Conservation (phyloP, 176 grass and related monocot species). For the Pontederia paniculata region DNA sequence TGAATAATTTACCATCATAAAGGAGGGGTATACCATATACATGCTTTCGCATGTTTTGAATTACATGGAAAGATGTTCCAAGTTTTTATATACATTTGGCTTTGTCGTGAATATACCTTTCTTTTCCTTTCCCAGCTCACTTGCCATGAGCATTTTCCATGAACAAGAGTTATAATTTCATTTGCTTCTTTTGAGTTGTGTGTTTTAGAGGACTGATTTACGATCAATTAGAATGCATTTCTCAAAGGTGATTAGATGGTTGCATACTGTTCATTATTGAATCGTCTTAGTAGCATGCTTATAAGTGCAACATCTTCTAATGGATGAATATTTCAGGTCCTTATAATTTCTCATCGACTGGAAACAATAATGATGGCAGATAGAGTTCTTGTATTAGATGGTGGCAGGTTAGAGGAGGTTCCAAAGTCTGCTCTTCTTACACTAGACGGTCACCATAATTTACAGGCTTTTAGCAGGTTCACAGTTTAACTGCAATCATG, state of each 20-base stretch:
- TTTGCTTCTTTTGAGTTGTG: not conserved
- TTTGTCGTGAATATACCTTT: too few species aligned
- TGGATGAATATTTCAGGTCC: slow-evolving; percentile 26
- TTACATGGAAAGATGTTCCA: not conserved
- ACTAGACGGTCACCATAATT: slow-evolving; percentile 16
- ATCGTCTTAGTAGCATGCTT: not conserved
- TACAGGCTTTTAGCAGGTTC: not conserved
- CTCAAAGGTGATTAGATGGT: too few species aligned
- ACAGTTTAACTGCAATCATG: not conserved
- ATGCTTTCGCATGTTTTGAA: not conserved
- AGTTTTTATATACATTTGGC: not conserved
- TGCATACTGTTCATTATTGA: not conserved
- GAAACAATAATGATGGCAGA: slow-evolving; percentile 67
- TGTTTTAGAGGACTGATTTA: not conserved
- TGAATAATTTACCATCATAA: not conserved
- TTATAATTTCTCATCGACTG: slow-evolving; percentile 57
- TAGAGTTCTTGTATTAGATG: slow-evolving; percentile 50
- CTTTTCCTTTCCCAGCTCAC: too few species aligned
- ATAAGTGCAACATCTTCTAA: not conserved
- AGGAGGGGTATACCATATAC: too few species aligned
- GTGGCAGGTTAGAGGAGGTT: slow-evolving; percentile 32
- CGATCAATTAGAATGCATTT: too few species aligned
- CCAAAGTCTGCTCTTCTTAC: slow-evolving; percentile 37
- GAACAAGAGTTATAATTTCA: not conserved
- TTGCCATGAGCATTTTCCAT: too few species aligned